phyloP scores from a whole-genome alignment of 352 stramenopile species.

The Phytophthora macrochlamydospora region DNA sequence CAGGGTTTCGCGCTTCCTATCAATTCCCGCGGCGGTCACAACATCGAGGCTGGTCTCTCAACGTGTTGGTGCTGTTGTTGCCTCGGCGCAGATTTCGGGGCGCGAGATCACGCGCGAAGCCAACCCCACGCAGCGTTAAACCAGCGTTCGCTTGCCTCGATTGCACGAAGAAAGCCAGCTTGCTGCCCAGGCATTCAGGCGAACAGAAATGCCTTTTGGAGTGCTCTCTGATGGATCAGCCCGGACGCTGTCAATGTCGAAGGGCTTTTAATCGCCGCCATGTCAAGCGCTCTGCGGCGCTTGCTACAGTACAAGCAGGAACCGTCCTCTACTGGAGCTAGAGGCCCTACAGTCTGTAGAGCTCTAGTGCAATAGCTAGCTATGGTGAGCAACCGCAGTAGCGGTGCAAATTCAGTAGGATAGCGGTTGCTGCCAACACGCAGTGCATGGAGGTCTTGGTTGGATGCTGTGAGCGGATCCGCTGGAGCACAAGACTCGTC shows the following conservation, averaged over 20 bases:
- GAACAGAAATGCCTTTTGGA: neutral
- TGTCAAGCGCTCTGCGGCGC: too few relatives aligned
- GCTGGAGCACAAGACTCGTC: neutral
- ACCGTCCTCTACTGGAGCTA: too few relatives aligned
- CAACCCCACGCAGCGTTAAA: neutral
- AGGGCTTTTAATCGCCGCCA: too few relatives aligned
- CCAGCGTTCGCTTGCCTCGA: neutral
- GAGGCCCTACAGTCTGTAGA: too few relatives aligned
- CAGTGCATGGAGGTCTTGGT: too few relatives aligned
- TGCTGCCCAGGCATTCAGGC: neutral
- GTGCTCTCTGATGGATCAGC: neutral
- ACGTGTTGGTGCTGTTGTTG: neutral
- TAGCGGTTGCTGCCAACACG: too few relatives aligned
- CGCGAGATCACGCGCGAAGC: conserved; percentile 2
- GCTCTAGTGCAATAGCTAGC: too few relatives aligned
- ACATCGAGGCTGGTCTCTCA: conserved; percentile 12
- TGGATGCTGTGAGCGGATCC: neutral
- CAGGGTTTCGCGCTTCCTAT: conserved; percentile 17
- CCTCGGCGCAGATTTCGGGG: conserved; percentile 28
- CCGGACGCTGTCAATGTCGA: neutral
- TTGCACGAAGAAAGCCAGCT: neutral
- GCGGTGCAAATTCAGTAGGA: too few relatives aligned
- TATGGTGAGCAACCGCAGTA: too few relatives aligned
- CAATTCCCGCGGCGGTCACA: conserved; percentile 7
- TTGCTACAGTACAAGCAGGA: too few relatives aligned